Percentiles rank a stretch among this genome's conserved stretches.
phyloP scores from a whole-genome alignment of 2,329 filamentous ascomycete genomes.

The Aspergillus niger region DNA sequence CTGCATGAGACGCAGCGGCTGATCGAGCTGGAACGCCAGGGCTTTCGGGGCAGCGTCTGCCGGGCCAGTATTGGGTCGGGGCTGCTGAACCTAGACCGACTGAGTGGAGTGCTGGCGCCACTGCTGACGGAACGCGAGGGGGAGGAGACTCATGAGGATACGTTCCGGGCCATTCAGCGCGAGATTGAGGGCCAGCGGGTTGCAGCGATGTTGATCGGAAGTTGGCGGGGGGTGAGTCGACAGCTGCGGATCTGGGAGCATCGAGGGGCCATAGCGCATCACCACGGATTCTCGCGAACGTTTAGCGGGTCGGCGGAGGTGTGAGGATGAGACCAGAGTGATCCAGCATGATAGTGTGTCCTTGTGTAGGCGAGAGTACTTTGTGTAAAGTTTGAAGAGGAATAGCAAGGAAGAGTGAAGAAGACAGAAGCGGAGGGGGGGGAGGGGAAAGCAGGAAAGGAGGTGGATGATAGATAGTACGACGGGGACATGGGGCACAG shows the following conservation, averaged over 20 bases:
- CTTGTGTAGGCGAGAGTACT: no score
- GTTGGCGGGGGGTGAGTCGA: conserved; percentile 40
- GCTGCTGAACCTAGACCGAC: conserved; percentile 28
- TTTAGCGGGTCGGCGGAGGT: not conserved
- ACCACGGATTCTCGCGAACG: not conserved
- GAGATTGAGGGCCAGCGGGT: conserved; percentile 34
- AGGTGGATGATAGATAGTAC: not conserved
- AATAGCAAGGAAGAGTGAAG: not conserved
- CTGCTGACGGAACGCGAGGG: conserved; percentile 29
- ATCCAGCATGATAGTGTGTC: not conserved
- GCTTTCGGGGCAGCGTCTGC: conserved; percentile 18
- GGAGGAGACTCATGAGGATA: conserved; percentile 13
- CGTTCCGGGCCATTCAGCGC: conserved; percentile 21
- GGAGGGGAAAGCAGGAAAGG: not conserved
- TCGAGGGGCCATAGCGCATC: conserved; percentile 2
- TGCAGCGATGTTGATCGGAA: conserved; percentile 35
- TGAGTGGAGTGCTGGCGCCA: conserved; percentile 37
- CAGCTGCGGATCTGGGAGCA: conserved; percentile 36
- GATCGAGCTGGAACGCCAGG: conserved; percentile 21
- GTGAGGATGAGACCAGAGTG: not conserved
- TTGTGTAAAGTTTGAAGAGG: no score
- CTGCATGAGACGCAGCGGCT: conserved; percentile 30
- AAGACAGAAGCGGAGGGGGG: not conserved
- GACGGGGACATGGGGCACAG: not conserved
- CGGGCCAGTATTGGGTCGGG: conserved; percentile 26